Conservation (phyloP, 108 stramenopile species). For the Cylindrotheca closterium region DNA sequence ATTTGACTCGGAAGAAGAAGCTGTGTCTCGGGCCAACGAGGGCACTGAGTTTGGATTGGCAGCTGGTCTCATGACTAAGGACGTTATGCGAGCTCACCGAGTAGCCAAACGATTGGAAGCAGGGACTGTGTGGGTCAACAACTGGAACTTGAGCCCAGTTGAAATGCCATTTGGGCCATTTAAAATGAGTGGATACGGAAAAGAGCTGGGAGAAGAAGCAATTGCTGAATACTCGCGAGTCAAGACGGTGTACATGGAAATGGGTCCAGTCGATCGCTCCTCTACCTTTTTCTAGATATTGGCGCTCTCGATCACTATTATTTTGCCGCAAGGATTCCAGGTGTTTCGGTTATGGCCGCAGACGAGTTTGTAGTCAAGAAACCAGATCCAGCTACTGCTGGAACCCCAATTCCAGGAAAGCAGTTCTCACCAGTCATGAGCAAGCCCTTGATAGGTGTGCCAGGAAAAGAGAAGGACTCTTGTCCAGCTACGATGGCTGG, state of each 20-base stretch:
- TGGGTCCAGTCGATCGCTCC: slow-evolving; percentile 2
- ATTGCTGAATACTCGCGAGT: slow-evolving; percentile 42
- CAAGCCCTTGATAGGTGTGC: slow-evolving; percentile 58
- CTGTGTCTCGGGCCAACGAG: slow-evolving; percentile 65
- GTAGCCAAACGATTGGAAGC: slow-evolving; percentile 47
- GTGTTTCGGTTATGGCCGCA: slow-evolving; percentile 47
- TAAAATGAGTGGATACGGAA: slow-evolving; percentile 64
- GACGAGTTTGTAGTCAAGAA: slow-evolving; percentile 73
- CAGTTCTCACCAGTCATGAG: slow-evolving; percentile 75
- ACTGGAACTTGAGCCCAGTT: slow-evolving; percentile 53
- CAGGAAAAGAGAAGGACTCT: slow-evolving; percentile 71
- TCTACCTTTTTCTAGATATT: neutral
- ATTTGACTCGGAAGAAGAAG: slow-evolving; percentile 70
- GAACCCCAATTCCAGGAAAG: slow-evolving; percentile 91
- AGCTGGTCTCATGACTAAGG: slow-evolving; percentile 65
- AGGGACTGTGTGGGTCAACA: slow-evolving; percentile 71
- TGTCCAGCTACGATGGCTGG: slow-evolving; percentile 82
- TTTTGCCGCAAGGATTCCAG: slow-evolving; percentile 33
- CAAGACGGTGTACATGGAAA: slow-evolving; percentile 56
- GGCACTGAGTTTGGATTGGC: slow-evolving; percentile 69
- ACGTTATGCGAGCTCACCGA: slow-evolving; percentile 57
- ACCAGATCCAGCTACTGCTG: slow-evolving; percentile 90
- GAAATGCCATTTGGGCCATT: slow-evolving; percentile 58
- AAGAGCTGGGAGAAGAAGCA: slow-evolving; percentile 55
- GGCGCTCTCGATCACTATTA: neutral